Base-by-base conservation (phyloP, 2,329 filamentous ascomycete species). In the Westerdykella ornata region DNA sequence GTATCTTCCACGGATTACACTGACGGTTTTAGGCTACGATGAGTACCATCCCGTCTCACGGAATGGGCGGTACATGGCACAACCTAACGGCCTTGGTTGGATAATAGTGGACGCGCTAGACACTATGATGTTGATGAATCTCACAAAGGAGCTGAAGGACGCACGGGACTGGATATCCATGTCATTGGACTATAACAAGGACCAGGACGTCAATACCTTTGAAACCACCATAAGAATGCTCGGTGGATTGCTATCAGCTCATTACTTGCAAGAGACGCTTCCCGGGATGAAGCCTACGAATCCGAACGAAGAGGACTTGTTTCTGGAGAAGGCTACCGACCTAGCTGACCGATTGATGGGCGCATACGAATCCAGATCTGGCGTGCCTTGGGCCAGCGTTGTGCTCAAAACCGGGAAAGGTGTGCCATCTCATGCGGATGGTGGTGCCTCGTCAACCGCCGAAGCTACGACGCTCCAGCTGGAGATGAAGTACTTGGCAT, bases 161-260 rank as follows among this genome's bases (percentile, higher is more conserved):
- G 90, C 92, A 19, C 77, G 90, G 42, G 79, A 94, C 60, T 98
- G 92, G 92, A 80, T 98, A 36, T 76, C 85, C 1, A 82, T 80
- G 4, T 81, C 81, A 6, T 68, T 97, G 48, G 82, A 81, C 9
- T 97, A 94, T 69, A 82, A 96, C 45, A 88, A 95, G 65, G 77
- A 96, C 57, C 88, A 96, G 63, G 88, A 96, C 62, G 90, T 98
- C 42, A 97, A 88, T 65, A 96, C 88, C 0, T 98, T 97, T 56
- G 92, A 98, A 70, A 97, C 90, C 6, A 97, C 90, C 0, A 97
- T 97, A 56, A 85, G 92, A 39, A 97, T 97, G 89, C 73, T 98
- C 37, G 92, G 92, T 13, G 92, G 92, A 9, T 73, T 98, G 32
- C 74, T 98, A 26, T 89, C 89, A 1, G 92, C 92, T 8, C 88